These are phyloP conservation scores for Leptographium flavum DNA, from an alignment of 2,329 filamentous ascomycete genomes.

Conservation along the genomic window DNA sequence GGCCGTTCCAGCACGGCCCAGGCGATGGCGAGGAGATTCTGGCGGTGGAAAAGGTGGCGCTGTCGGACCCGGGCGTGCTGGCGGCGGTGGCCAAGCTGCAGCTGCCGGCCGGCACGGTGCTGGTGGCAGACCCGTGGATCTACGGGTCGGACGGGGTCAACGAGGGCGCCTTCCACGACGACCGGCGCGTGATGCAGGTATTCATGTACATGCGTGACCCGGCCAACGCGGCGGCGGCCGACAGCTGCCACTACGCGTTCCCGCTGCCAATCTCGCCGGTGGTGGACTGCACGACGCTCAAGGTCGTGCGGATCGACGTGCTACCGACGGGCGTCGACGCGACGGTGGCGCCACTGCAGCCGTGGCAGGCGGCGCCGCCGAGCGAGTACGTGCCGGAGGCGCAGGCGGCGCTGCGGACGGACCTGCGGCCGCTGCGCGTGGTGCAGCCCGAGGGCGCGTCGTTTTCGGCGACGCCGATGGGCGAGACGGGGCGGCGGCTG, in stretches of 20 bases:
- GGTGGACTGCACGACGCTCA: conserved; percentile 31
- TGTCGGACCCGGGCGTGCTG: conserved; percentile 40
- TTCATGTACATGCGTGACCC: conserved; percentile 55
- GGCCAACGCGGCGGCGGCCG: conserved; percentile 47
- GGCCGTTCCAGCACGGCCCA: conserved; percentile 35
- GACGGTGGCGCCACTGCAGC: conserved; percentile 17
- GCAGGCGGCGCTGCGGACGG: conserved; percentile 23
- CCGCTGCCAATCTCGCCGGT: conserved; percentile 43
- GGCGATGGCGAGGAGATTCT: conserved; percentile 46
- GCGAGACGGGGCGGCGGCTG: conserved; percentile 22
- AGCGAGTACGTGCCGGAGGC: conserved; percentile 21
- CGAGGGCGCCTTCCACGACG: conserved; percentile 7
- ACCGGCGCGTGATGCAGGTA: conserved; percentile 33
- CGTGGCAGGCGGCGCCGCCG: conserved; percentile 24
- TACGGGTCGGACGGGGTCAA: conserved; percentile 37
- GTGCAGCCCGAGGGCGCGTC: conserved; percentile 8
- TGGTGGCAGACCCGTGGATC: conserved; percentile 50
- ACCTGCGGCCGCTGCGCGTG: conserved; percentile 38
- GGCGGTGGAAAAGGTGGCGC: conserved; percentile 36
- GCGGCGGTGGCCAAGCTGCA: conserved; percentile 47
- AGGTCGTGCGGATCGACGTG: conserved; percentile 25
- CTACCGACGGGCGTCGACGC: conserved; percentile 32
- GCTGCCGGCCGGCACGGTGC: conserved; percentile 41
- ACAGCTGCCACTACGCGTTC: conserved; percentile 47
- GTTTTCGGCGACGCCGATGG: conserved; percentile 28